A percentile compares a stretch with the other conserved stretches of the same genome.
phyloP scores from a whole-genome alignment of 176 grass and related monocot genomes.

The Triticum monococcum region DNA sequence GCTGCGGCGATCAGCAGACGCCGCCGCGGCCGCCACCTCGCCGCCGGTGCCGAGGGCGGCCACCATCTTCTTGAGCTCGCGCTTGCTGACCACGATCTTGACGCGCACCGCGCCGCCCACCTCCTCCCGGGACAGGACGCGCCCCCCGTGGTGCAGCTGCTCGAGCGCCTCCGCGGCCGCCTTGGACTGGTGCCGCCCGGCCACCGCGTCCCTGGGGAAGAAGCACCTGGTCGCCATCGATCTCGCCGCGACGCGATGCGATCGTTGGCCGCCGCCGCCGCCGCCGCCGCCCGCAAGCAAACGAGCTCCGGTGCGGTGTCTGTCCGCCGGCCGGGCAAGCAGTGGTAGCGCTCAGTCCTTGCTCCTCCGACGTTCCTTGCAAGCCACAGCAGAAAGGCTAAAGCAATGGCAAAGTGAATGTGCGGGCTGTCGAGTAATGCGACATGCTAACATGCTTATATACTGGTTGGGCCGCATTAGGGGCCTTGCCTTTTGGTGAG shows the following conservation, averaged over 20 bases:
- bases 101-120: conserved; percentile 69
- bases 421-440: conserved; percentile 37
- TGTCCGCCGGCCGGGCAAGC: background rate
- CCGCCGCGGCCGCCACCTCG: conserved; percentile 16
- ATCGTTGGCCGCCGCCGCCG: background rate
- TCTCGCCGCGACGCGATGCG: too few species aligned
- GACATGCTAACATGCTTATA: conserved; percentile 41
- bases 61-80: conserved; percentile 88
- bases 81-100: conserved; percentile 89
- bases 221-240: conserved; percentile 52
- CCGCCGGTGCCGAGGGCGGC: conserved; percentile 34
- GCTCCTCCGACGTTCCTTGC: conserved; percentile 45
- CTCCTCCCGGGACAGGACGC: conserved; percentile 59
- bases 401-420: conserved; percentile 59
- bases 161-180: conserved; percentile 42
- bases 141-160: conserved; percentile 50
- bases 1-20: conserved; percentile 6
- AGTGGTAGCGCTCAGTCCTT: background rate
- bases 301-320: background rate
- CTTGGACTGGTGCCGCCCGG: conserved; percentile 17
- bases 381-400: conserved; percentile 33
- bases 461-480: conserved; percentile 4
- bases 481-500: background rate
- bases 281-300: background rate
- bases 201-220: conserved; percentile 46